Base-by-base conservation (phyloP, 352 stramenopile species). In the Globisporangium cederbergense region DNA sequence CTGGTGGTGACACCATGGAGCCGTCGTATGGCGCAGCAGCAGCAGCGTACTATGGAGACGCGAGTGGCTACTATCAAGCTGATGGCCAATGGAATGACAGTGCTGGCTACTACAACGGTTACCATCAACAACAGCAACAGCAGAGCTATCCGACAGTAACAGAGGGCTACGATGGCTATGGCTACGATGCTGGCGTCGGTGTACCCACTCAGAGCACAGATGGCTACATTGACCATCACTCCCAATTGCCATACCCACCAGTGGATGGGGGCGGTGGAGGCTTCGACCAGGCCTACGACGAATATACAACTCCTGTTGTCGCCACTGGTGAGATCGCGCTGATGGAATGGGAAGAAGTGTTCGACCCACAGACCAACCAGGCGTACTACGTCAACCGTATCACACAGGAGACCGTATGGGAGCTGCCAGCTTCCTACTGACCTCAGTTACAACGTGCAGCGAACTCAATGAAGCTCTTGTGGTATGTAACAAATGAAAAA, bases 341-440 rank as follows among this genome's bases (percentile, higher is more conserved):
- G 34, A 14, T 18, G 3, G n/a, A 52, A 10, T 93, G 81, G 83
- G 77, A 84, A 49, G 81, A 91, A 73, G 78, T 88, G 18, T 90
- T 85, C 62, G 81, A 93, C 57, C 73, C 82, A 2, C 43, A 60
- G 49, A 77, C 77, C 3, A 62, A 77, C 14, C 78, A 79, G 22
- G 62, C 60, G 2, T 93, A 90, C 71, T 93, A 86, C 63, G 75
- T 82, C 54, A 91, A 93, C 61, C 76, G 73, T 40, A 51, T 73
- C 30, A 93, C 85, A 7, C 71, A 75, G 58, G 67, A 91, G 60
- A 86, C 79, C 1, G 69, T 78, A 1, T 93, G 85, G 85, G 56
- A 81, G 47, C 34, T 67, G 1, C 78, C 79, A 0, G 20, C 30
- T 16, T 11, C 14, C 3, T 53, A 55, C 13, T 36, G 18, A 45